phyloP scores from a whole-genome alignment of 2,329 filamentous ascomycete genomes.

The Trichoderma guizhouense region DNA sequence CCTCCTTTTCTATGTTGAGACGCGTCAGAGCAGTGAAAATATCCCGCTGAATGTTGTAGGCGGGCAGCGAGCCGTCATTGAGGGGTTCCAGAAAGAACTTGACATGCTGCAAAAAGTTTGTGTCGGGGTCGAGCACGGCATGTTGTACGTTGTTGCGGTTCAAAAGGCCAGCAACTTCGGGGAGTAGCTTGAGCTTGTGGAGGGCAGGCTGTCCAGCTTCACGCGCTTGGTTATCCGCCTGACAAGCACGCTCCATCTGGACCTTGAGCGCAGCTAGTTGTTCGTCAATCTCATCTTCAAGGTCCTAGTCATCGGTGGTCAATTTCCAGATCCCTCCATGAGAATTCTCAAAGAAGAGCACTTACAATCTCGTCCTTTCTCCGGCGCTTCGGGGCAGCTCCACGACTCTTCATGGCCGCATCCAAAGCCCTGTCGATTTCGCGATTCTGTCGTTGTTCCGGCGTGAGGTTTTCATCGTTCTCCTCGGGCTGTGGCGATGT shows the following conservation, averaged over 20 bases:
- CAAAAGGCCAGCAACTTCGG: slow-evolving; percentile 81
- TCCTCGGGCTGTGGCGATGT: slow-evolving; percentile 60
- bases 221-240: slow-evolving; percentile 80
- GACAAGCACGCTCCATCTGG: slow-evolving; percentile 86
- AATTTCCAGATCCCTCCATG: background rate
- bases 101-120: slow-evolving; percentile 89
- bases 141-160: slow-evolving; percentile 85
- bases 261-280: slow-evolving; percentile 84
- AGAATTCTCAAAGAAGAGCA: background rate
- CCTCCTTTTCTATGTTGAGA: slow-evolving; percentile 87
- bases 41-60: slow-evolving; percentile 96
- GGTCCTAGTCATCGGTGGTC: slow-evolving; percentile 54
- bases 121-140: slow-evolving; percentile 87
- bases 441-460: slow-evolving; percentile 77
- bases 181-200: slow-evolving; percentile 90
- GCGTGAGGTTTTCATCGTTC: slow-evolving; percentile 74
- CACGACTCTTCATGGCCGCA: slow-evolving; percentile 79
- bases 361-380: slow-evolving; percentile 86
- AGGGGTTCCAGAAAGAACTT: slow-evolving; percentile 97
- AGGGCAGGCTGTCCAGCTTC: slow-evolving; percentile 75
- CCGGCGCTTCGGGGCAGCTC: slow-evolving; percentile 55
- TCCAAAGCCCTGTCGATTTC: slow-evolving; percentile 87
- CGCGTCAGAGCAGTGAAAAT: slow-evolving; percentile 77
- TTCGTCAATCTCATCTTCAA: slow-evolving; percentile 86
- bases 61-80: slow-evolving; percentile 88